Conservation (phyloP, 805 yeast species). For the Maudiozyma serrabonitensis region DNA sequence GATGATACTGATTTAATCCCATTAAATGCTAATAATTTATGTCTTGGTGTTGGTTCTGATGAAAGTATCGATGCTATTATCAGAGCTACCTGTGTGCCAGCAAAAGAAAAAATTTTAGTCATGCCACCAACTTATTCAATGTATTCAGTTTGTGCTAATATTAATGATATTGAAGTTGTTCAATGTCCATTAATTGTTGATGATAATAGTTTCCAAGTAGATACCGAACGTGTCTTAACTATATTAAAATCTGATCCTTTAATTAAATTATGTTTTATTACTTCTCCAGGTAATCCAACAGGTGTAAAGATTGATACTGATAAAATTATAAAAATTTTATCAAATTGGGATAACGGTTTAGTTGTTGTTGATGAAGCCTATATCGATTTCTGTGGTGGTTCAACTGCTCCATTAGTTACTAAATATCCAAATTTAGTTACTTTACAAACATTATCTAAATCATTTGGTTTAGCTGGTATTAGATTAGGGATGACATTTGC, state of each 20-base stretch:
- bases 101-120: constrained; percentile 66
- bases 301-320: constrained; percentile 48
- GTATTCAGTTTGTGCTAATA: constrained; percentile 85
- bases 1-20: constrained; percentile 10
- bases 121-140: constrained; percentile 98
- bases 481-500: constrained; percentile 79
- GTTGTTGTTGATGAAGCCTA: constrained; percentile 93
- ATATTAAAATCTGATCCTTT: constrained; percentile 44
- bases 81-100: constrained; percentile 77
- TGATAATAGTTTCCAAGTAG: constrained; percentile 54
- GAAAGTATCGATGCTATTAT: constrained; percentile 87
- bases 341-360: constrained; percentile 57
- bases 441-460: constrained; percentile 84
- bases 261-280: constrained; percentile 71
- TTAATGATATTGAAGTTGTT: constrained; percentile 76
- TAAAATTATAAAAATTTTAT: constrained; percentile 40
- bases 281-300: constrained; percentile 97
- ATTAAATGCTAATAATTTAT: constrained; percentile 58
- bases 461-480: constrained; percentile 94
- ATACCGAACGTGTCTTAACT: constrained; percentile 44
- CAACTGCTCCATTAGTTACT: constrained; percentile 70
- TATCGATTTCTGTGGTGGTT: constrained; percentile 75
- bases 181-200: constrained; percentile 54
- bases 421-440: constrained; percentile 76
- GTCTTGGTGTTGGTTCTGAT: constrained; percentile 95